phyloP scores from a whole-genome alignment of 108 stramenopile genomes.

The Nitzschia sp. region DNA sequence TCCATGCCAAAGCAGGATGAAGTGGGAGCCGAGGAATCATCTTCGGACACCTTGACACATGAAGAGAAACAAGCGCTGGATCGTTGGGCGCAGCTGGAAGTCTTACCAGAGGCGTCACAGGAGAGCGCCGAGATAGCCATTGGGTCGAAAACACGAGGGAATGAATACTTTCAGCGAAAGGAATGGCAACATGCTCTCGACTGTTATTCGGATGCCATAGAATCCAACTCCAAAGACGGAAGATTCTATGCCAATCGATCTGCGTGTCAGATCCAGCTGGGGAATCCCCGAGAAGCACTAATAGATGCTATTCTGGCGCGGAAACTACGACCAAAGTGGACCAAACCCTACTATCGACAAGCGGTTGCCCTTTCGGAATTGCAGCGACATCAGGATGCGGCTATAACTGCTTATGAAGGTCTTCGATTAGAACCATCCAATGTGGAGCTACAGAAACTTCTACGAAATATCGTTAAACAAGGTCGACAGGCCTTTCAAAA shows the following conservation, averaged over 20 bases:
- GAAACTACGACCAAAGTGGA: conserved; percentile 55
- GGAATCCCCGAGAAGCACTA: conserved; percentile 11
- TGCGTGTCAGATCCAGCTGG: conserved; percentile 26
- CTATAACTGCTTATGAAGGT: conserved; percentile 62
- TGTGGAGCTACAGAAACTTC: conserved; percentile 42
- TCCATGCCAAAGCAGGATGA: background rate
- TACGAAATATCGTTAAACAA: conserved; percentile 39
- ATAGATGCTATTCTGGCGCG: conserved; percentile 31
- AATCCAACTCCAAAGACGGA: conserved; percentile 46
- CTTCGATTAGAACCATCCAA: conserved; percentile 44
- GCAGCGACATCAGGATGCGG: conserved; percentile 52
- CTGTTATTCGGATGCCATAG: conserved; percentile 62
- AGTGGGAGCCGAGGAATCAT: background rate
- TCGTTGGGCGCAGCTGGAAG: background rate
- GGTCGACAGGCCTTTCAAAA: conserved; percentile 33
- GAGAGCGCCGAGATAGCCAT: conserved; percentile 12
- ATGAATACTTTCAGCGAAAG: conserved; percentile 26
- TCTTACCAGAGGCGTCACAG: background rate
- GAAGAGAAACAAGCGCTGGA: background rate
- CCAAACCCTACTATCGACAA: conserved; percentile 63
- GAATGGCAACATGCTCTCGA: conserved; percentile 43
- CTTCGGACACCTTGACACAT: background rate
- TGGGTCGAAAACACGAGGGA: conserved; percentile 33
- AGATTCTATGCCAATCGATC: conserved; percentile 75
- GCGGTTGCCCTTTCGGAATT: conserved; percentile 61